phyloP scores from a whole-genome alignment of 345 rosid genomes.

The Brassica cretica region DNA sequence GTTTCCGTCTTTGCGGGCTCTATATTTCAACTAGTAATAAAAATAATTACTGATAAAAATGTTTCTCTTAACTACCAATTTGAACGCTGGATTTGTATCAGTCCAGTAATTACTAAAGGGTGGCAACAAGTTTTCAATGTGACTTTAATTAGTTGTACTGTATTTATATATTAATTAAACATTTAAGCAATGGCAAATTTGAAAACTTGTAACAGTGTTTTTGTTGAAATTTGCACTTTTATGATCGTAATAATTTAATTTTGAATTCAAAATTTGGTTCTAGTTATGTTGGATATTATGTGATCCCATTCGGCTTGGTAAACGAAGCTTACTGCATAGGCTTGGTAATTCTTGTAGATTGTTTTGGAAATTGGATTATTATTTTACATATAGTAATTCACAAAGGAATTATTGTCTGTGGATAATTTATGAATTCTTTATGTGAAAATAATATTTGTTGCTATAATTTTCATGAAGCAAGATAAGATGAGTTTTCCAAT shows the following conservation, averaged over 20 bases:
- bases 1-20: constrained; percentile 9
- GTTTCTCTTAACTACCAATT: background rate
- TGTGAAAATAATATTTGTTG: background rate
- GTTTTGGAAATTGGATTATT: background rate
- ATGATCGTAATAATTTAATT: background rate
- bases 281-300: background rate
- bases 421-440: background rate
- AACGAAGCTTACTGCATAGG: background rate
- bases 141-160: too few species aligned
- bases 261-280: background rate
- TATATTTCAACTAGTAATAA: background rate
- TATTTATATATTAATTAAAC: too few species aligned
- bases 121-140: background rate
- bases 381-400: background rate
- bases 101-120: background rate
- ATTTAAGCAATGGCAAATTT: background rate
- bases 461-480: background rate
- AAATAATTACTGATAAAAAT: too few species aligned
- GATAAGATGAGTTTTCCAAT: background rate
- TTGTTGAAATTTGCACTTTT: background rate
- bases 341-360: background rate
- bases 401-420: background rate
- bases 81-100: background rate
- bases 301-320: background rate
- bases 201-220: background rate